Conservation (phyloP, 1,284 basidiomycete genomes). For the Acaromyces ingoldii region DNA sequence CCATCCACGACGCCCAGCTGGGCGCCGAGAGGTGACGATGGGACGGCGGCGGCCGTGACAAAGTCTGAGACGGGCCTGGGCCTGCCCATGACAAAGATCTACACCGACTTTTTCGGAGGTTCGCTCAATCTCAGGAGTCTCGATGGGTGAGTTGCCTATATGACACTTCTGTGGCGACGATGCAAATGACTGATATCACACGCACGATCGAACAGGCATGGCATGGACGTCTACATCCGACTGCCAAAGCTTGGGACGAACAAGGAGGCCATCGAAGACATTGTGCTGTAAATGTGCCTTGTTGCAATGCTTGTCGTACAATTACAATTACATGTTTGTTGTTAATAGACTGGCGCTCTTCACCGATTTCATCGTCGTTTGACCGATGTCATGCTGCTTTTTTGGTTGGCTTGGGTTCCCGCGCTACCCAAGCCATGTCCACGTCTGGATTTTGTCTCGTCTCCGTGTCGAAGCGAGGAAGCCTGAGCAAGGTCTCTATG, state of each 20-base stretch:
- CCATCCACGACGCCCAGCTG: neutral
- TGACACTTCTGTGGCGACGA: conserved; percentile 8
- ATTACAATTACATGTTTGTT: too few species aligned
- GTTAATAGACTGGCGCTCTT: too few species aligned
- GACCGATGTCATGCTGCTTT: too few species aligned
- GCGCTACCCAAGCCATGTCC: too few species aligned
- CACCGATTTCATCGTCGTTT: too few species aligned
- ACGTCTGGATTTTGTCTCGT: too few species aligned
- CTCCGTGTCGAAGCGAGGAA: too few species aligned
- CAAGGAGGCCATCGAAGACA: conserved; percentile 58
- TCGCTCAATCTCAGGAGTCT: conserved; percentile 72
- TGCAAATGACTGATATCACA: neutral
- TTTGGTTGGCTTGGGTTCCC: too few species aligned
- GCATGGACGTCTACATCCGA: conserved; percentile 73
- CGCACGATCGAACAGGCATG: too few species aligned
- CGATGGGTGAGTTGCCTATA: conserved; percentile 57
- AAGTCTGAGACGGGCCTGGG: conserved; percentile 40
- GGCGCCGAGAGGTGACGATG: neutral
- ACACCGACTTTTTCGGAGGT: conserved; percentile 58
- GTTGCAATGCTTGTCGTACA: neutral
- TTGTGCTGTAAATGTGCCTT: conserved; percentile 16
- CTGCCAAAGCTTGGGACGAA: conserved; percentile 78
- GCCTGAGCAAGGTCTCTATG: too few species aligned
- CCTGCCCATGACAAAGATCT: conserved; percentile 41
- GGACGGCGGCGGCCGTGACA: conserved; percentile 2